Conservation (phyloP, 192 early-diverging fungal genomes). For the Linnemannia hyalina region DNA sequence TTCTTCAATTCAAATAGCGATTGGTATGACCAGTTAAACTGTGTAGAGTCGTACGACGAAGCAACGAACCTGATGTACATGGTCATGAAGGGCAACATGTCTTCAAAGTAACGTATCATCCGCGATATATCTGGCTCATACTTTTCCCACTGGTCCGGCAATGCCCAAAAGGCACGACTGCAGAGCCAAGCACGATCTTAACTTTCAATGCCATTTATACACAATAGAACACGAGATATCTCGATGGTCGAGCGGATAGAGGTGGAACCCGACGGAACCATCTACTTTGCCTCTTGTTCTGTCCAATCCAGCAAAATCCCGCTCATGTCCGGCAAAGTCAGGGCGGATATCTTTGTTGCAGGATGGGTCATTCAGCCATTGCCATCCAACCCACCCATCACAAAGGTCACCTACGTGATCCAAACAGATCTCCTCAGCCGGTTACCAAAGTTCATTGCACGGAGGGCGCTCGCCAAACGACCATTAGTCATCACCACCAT, state of each 20-base stretch:
- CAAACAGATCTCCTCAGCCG: constrained; percentile 66
- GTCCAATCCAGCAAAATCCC: constrained; percentile 64
- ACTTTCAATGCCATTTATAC: not conserved
- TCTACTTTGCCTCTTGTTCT: constrained; percentile 64
- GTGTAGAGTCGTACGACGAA: constrained; percentile 50
- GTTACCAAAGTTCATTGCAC: constrained; percentile 69
- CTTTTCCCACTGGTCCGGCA: too few species aligned
- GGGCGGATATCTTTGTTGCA: constrained; percentile 60
- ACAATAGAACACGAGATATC: constrained; percentile 43
- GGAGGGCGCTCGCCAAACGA: constrained; percentile 62
- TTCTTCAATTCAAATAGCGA: constrained; percentile 26
- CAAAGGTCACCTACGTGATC: constrained; percentile 68
- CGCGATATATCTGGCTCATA: not conserved
- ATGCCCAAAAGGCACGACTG: too few species aligned
- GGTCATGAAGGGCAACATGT: constrained; percentile 53
- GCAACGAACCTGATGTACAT: constrained; percentile 51
- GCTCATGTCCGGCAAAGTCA: constrained; percentile 55
- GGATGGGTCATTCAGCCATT: constrained; percentile 72
- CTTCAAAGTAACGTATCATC: constrained; percentile 49
- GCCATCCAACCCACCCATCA: constrained; percentile 58
- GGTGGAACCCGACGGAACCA: constrained; percentile 59
- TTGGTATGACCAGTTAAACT: constrained; percentile 53
- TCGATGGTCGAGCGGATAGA: constrained; percentile 62
- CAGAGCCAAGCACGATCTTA: not conserved
- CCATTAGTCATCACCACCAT: constrained; percentile 65